Evolutionary conservation across 345 rosid genomes (phyloP), one percentile per base, ranked within the genome.

Genomic region (Balakata baccata): DNA sequence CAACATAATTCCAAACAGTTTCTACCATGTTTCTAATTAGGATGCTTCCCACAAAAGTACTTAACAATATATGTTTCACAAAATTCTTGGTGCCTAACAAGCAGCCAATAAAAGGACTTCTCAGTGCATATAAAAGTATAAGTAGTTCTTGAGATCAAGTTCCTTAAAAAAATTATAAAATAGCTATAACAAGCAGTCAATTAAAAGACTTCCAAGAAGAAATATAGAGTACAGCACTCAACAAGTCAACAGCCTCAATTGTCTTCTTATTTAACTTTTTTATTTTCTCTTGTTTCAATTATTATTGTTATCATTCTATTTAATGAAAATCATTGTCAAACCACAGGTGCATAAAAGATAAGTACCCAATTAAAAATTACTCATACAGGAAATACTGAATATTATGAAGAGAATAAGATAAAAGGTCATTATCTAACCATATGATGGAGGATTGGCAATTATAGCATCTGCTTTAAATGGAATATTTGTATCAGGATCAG

Each of bases 381-480:
- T 14, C 8, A 16, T 0, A 47, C 16, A 25, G 14, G 11, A 52
- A 54, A 65, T 23, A 41, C 66, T 51, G 20, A 43, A 17, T 57
- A 45, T 22, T 23, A 25, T 25, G 45, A n/a, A 11, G 73, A 8
- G 7, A 22, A 70, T n/a, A 41, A 17, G 50, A 64, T 4, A 20
- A 61, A 65, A 57, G n/a, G 7, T 16, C 25, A 49, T 37, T 22
- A 22, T 41, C 74, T 74, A 51, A 87, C 90, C 90, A 77, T 87
- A 87, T 59, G 87, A 82, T 58, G 90, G 90, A 6, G 90, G 90
- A 56, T 87, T 87, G 63, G 90, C 88, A 73, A 87, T 83, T 54
- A 87, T 87, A 51, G 90, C 90, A 64, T 87, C 75, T 12, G 86
- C 77, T 68, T 66, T 75, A 73, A 87, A 87, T 43, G 53, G 3